Conservation (phyloP, 116 monocot species). For the Dioscorea cayenensis region DNA sequence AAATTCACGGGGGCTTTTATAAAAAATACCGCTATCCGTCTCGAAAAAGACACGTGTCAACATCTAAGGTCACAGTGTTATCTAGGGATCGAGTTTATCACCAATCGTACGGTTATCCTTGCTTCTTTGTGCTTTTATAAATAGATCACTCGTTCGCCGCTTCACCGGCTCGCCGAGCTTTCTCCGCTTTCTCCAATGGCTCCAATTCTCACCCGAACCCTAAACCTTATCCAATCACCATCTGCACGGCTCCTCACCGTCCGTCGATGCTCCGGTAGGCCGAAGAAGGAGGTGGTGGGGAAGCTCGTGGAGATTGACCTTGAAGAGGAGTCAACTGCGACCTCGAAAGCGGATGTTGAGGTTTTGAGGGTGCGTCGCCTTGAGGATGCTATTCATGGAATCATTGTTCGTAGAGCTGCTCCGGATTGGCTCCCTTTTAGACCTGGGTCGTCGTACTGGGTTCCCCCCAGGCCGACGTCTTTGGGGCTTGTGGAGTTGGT, state of each 20-base stretch:
- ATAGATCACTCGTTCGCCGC: too few species aligned
- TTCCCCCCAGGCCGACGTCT: conserved; percentile 18
- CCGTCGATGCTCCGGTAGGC: background rate
- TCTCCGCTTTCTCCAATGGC: too few species aligned
- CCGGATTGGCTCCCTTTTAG: conserved; percentile 56
- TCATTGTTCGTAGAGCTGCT: conserved; percentile 29
- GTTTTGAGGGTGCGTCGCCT: conserved; percentile 12
- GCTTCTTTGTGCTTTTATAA: too few species aligned
- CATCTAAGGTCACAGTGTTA: too few species aligned
- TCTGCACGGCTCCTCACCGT: background rate
- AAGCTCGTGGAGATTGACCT: background rate
- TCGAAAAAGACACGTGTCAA: too few species aligned
- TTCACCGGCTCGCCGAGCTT: too few species aligned
- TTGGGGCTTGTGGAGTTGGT: conserved; percentile 19
- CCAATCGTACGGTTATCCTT: too few species aligned
- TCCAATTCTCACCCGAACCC: too few species aligned
- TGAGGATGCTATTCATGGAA: conserved; percentile 52
- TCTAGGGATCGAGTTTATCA: too few species aligned
- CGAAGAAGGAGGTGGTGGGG: background rate
- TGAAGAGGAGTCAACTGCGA: background rate
- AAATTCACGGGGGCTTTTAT: too few species aligned
- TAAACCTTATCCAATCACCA: too few species aligned
- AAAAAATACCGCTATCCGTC: too few species aligned
- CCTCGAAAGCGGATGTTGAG: conserved; percentile 4
- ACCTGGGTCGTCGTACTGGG: conserved; percentile 62